These are phyloP conservation scores for Platanthera zijinensis DNA, from an alignment of 106 monocot genomes.

Conservation along the genomic window DNA sequence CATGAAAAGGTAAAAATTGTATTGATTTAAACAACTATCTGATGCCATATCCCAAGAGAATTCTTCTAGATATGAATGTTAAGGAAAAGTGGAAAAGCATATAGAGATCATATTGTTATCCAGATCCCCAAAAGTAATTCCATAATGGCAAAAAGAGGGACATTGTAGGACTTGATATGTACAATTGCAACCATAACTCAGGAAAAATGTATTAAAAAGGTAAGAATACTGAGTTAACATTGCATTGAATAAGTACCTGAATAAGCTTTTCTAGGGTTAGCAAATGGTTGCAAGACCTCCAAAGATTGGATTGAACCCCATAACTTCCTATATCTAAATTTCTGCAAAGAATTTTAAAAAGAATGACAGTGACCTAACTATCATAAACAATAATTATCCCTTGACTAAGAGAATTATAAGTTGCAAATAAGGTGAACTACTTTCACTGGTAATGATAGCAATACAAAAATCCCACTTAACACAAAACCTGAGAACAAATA, in stretches of 20 bases:
- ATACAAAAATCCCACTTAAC: not conserved
- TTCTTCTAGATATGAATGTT: not conserved
- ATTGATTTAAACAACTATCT: not conserved
- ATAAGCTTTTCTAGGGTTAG: conserved; percentile 49
- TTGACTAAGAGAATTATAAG: not conserved
- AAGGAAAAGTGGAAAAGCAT: not conserved
- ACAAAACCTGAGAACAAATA: not conserved
- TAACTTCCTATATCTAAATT: conserved; percentile 31
- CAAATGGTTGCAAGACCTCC: conserved; percentile 64
- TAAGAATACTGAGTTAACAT: not conserved
- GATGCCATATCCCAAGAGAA: not conserved
- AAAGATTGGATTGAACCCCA: conserved; percentile 70
- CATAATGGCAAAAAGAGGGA: not conserved
- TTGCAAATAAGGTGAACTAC: not conserved
- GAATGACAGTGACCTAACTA: not conserved
- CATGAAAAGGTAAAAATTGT: not conserved
- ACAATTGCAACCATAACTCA: not conserved
- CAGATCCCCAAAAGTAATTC: not conserved
- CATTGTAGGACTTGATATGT: not conserved
- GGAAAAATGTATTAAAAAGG: not conserved
- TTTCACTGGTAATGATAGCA: not conserved
- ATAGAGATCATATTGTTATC: not conserved
- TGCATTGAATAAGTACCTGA: conserved; percentile 33
- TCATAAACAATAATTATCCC: not conserved
- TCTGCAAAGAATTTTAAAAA: conserved; percentile 27